phyloP scores from a whole-genome alignment of 331 rosid genomes.

The Telfairia occidentalis region DNA sequence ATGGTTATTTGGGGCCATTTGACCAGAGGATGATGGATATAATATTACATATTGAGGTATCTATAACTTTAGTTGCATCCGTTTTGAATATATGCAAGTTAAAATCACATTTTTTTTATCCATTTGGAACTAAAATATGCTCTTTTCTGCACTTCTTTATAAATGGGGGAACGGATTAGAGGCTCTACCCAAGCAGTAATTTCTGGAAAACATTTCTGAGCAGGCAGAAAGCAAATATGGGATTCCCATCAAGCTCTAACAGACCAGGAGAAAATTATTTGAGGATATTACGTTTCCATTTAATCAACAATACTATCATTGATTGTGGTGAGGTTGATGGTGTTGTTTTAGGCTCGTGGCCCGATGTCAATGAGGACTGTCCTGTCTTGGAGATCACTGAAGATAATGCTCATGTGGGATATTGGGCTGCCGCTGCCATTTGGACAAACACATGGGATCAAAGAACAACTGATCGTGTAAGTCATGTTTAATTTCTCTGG shows the following conservation, averaged over 20 bases:
- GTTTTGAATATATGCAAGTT: conserved; percentile 15
- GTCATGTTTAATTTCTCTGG: conserved; percentile 24
- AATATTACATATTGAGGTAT: conserved; percentile 72
- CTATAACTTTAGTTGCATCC: conserved; percentile 19
- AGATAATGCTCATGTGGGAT: conserved; percentile 51
- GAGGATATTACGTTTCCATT: conserved; percentile 38
- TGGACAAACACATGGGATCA: conserved; percentile 91
- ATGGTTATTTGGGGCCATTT: conserved; percentile 72
- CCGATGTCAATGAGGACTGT: conserved; percentile 38
- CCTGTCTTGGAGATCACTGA: conserved; percentile 37
- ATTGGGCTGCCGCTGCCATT: conserved; percentile 86
- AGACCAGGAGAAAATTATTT: conserved; percentile 35
- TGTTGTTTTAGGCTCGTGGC: conserved; percentile 72
- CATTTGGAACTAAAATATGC: conserved; percentile 27
- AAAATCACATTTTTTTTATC: conserved; percentile 8
- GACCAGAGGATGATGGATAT: conserved; percentile 81
- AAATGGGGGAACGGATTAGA: conserved; percentile 37
- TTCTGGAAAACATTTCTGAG: conserved; percentile 73
- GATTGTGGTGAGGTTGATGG: conserved; percentile 92
- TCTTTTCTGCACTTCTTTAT: conserved; percentile 16
- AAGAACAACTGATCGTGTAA: conserved; percentile 85
- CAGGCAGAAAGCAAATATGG: conserved; percentile 38
- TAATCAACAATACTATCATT: conserved; percentile 38
- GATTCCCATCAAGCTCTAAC: conserved; percentile 38
- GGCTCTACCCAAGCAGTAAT: conserved; percentile 82